Base-by-base conservation (phyloP, 2,329 filamentous ascomycete genomes). In the Fusarium sterilihyphosum region DNA sequence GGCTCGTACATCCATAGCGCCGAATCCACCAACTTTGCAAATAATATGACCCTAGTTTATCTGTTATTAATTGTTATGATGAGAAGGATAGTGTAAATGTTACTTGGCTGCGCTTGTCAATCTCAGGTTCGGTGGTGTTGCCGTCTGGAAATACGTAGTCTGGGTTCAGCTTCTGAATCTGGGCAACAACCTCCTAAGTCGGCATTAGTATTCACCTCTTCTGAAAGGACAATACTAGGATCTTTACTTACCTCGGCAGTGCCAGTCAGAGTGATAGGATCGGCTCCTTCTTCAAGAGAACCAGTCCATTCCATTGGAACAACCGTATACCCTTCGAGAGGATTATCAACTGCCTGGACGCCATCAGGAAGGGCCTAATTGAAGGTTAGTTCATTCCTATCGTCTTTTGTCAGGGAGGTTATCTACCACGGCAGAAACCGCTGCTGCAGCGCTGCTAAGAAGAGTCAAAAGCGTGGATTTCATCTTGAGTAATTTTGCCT, bases 341-440 rank as follows among this genome's bases (percentile, higher is more conserved):
- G n/a, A 6, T 43, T 44, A 11, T 8, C n/a, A 24, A 24, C 41
- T 1, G 16, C n/a, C 41, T 44, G n/a, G 18, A 24, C 41, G 17
- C 41, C 41, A 18, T 44, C 41, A 44, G 41, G 41, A 24, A 44
- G 41, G 6, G 41, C 41, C 41, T 24, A 7, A 11, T 9, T 5
- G 0, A 17, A 24, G 0, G n/a, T 24, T 5, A 43, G 41, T 43
- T 3, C 7, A 16, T 43, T 0, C n/a, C 0, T n/a, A 10, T 0
- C 14, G 0, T 17, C 6, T n/a, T 7, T 11, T 1, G 11, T 17
- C 22, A 3, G n/a, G 2, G 0, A n/a, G 8, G 7, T 11, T 3
- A 14, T 43, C 11, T 43, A 43, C 41, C 9, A 3, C 41, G 2
- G 41, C 22, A 8, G 22, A 43, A 8, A 43, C 41, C 7, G 9